Evolutionary conservation across 2,329 filamentous ascomycete species (phyloP), one percentile per base, ranked within the genome.

Genomic region (Botrytis paeoniae): DNA sequence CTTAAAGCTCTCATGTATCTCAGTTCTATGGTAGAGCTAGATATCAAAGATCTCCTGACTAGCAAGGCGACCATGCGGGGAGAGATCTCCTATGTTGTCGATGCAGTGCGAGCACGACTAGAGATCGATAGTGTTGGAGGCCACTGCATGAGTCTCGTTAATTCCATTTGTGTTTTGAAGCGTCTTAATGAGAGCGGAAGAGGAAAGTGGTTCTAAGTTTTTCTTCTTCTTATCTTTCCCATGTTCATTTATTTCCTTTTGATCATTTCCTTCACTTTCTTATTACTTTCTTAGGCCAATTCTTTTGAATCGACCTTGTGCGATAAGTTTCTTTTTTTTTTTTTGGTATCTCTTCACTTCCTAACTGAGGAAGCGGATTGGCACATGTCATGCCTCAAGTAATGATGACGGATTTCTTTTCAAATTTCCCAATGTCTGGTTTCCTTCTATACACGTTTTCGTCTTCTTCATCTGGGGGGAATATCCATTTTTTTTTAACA

Each of bases 121-220:
- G 85, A 86, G 77, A 79, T 78, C 60, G 87, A 89, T 69, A 86
- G 85, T 54, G 79, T 85, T 5, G 86, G 85, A 9, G 82, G 83
- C 32, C 82, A 83, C 68, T 88, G 83, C 76, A 83, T 85, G 64
- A 78, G 89, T 68, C 85, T 87, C 61, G 83, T 86, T 37, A 88
- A 90, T 76, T 86, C 87, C 10, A 82, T 87, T 5, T 81, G 83
- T 2, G 87, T 89, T 69, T 76, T 90, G 75, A 83, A 81, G 76
- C 86, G 84, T 77, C 78, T 90, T 70, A 85, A 87, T 76, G 84
- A 85, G 75, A 81, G 83, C 1, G 81, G 79, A 14, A 81, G 81
- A 70, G 80, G 81, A 78, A 83, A 81, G 74, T 83, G 84, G 81
- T 85, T 85, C 76, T 85, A 73, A 72, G 37, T 37, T 69, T 65